Percentiles rank a stretch among this genome's conserved stretches.
Evolutionary conservation across 73 alveolate genomes (phyloP).

Genomic region (Stentor roeselii): DNA sequence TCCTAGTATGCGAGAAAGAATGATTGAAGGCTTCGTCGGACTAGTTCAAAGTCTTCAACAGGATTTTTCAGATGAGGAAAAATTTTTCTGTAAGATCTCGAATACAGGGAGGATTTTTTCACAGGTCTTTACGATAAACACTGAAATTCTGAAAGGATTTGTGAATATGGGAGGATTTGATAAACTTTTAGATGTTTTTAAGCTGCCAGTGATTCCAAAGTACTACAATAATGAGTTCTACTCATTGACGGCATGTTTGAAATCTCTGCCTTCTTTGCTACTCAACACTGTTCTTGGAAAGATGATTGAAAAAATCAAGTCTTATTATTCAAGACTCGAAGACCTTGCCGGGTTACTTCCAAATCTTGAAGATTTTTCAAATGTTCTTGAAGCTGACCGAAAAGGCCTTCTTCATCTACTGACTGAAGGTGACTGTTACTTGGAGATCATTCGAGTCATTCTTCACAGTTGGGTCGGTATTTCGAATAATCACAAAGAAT

Average conservation of each 20-base stretch:
- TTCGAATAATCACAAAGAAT: background rate
- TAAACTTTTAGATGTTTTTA: background rate
- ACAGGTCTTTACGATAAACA: background rate
- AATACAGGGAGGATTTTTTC: background rate
- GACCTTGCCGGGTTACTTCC: background rate
- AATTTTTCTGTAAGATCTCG: background rate
- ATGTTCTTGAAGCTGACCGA: background rate
- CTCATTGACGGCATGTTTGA: background rate
- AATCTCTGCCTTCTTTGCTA: background rate
- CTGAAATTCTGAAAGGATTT: background rate
- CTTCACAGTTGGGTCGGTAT: background rate
- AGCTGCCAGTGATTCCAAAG: background rate
- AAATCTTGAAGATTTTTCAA: background rate
- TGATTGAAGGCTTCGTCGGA: background rate
- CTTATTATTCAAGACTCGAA: background rate
- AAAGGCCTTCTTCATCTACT: background rate
- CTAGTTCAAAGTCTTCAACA: background rate
- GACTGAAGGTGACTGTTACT: background rate
- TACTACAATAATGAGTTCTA: constrained; percentile 5
- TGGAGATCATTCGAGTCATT: background rate
- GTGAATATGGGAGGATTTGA: background rate
- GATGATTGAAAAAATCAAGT: background rate
- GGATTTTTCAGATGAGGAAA: background rate
- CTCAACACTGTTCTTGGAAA: background rate
- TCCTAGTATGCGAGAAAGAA: background rate